Evolutionary conservation across 805 yeast genomes (phyloP).

Genomic region (Hanseniaspora jakobsenii): DNA sequence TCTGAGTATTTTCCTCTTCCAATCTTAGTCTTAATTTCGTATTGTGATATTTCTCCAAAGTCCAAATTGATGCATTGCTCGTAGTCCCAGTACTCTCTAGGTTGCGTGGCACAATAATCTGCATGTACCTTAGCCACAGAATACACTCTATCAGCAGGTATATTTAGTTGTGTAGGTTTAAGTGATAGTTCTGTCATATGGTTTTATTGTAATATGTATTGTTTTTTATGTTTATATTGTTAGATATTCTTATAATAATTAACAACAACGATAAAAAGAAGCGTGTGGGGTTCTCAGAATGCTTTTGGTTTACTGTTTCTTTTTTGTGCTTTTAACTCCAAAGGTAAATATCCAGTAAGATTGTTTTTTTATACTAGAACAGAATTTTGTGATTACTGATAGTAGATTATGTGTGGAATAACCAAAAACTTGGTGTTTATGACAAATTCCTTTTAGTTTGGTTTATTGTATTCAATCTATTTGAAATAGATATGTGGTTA

Average conservation of each 20-base stretch:
- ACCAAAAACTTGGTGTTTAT: too few species aligned
- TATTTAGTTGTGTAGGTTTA: conserved; percentile 28
- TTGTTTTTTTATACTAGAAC: too few species aligned
- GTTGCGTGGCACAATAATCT: conserved; percentile 63
- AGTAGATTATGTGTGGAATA: too few species aligned
- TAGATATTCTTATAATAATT: neutral
- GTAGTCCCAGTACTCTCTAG: conserved; percentile 81
- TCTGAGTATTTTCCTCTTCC: conserved; percentile 93
- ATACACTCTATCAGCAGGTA: conserved; percentile 29
- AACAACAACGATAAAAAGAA: too few species aligned
- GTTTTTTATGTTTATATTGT: neutral
- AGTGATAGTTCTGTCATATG: conserved; percentile 7
- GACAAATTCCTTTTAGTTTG: too few species aligned
- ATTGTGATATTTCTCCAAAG: conserved; percentile 78
- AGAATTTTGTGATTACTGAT: too few species aligned
- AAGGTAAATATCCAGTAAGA: too few species aligned
- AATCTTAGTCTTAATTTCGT: conserved; percentile 70
- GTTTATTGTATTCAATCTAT: too few species aligned
- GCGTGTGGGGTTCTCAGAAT: too few species aligned
- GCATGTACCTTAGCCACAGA: conserved; percentile 70
- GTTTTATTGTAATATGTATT: neutral
- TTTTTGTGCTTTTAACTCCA: too few species aligned
- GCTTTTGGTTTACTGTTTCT: too few species aligned
- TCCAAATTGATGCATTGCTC: conserved; percentile 50
- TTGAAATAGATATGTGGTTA: too few species aligned